Evolutionary conservation across 768 basidiomycete genomes (phyloP).

Genomic region (Peribolospora kevripleyi): DNA sequence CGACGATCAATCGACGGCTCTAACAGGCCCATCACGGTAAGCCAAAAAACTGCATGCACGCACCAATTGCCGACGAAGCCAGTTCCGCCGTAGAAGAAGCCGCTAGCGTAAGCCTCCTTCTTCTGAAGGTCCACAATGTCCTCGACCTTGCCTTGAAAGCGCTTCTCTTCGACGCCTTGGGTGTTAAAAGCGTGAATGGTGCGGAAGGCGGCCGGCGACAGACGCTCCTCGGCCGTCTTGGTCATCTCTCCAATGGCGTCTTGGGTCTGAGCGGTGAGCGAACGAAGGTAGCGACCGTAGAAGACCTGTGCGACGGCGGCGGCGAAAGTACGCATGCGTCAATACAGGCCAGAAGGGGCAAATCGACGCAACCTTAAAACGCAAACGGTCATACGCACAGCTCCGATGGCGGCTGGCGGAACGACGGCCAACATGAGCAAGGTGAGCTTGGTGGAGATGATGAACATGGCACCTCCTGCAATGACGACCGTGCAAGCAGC

Average conservation of each 20-base stretch:
- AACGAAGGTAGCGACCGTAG: slow-evolving; percentile 84
- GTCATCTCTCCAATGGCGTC: slow-evolving; percentile 30
- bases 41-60: too few relatives aligned
- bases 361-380: slow-evolving; percentile 6
- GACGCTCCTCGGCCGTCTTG: slow-evolving; percentile 66
- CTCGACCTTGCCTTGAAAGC: slow-evolving; percentile 40
- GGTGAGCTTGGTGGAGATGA: slow-evolving; percentile 56
- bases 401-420: slow-evolving; percentile 33
- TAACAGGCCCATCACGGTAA: too few relatives aligned
- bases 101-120: slow-evolving; percentile 71
- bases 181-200: slow-evolving; percentile 87
- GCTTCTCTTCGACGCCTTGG: slow-evolving; percentile 42
- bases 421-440: slow-evolving; percentile 70
- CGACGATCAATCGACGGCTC: too few relatives aligned
- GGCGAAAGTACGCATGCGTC: slow-evolving; percentile 50
- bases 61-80: slow-evolving; percentile 9
- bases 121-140: slow-evolving; percentile 47
- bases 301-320: slow-evolving; percentile 42
- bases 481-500: slow-evolving; percentile 83
- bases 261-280: slow-evolving; percentile 71
- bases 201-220: slow-evolving; percentile 40
- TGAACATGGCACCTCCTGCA: slow-evolving; percentile 94
- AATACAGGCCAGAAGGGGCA: slow-evolving; percentile 6
- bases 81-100: slow-evolving; percentile 59
- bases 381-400: slow-evolving; percentile 12